Percentiles rank a stretch among this genome's conserved stretches.
phyloP scores from a whole-genome alignment of 805 yeast species.

The Zygoascus flipseniorum region DNA sequence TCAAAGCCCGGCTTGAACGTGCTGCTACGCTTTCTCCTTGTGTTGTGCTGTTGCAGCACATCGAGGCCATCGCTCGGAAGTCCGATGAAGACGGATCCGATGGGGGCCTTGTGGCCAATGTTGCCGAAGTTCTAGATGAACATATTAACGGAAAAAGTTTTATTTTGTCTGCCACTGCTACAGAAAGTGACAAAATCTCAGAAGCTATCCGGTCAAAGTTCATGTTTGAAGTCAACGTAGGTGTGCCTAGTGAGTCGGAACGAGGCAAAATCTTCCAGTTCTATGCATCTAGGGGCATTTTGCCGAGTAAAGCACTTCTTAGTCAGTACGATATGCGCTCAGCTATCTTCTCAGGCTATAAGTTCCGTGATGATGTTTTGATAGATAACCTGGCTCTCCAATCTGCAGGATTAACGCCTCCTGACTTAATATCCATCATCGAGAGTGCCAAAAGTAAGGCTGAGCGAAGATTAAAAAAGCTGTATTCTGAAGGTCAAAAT shows the following conservation, averaged over 20 bases:
- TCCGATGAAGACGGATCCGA: slow-evolving; percentile 49
- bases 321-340: neutral
- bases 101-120: slow-evolving; percentile 34
- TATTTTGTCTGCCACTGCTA: slow-evolving; percentile 57
- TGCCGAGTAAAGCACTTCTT: neutral
- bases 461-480: slow-evolving; percentile 36
- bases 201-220: slow-evolving; percentile 57
- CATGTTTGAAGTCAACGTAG: slow-evolving; percentile 67
- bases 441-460: slow-evolving; percentile 55
- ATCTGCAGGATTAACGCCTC: slow-evolving; percentile 87
- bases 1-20: slow-evolving; percentile 69
- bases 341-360: slow-evolving; percentile 17
- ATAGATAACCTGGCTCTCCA: slow-evolving; percentile 58
- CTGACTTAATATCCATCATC: slow-evolving; percentile 68
- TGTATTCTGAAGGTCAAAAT: slow-evolving; percentile 14
- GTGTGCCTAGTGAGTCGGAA: slow-evolving; percentile 74
- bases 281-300: slow-evolving; percentile 22
- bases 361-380: slow-evolving; percentile 43
- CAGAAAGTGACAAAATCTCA: slow-evolving; percentile 60
- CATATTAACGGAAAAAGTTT: slow-evolving; percentile 34
- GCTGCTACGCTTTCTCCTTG: slow-evolving; percentile 39
- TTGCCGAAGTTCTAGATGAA: slow-evolving; percentile 50
- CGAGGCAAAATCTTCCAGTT: slow-evolving; percentile 53
- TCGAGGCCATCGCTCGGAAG: slow-evolving; percentile 66
- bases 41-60: slow-evolving; percentile 54